Conservation (phyloP, 2,329 filamentous ascomycete species). For the Aspergillus sp. region DNA sequence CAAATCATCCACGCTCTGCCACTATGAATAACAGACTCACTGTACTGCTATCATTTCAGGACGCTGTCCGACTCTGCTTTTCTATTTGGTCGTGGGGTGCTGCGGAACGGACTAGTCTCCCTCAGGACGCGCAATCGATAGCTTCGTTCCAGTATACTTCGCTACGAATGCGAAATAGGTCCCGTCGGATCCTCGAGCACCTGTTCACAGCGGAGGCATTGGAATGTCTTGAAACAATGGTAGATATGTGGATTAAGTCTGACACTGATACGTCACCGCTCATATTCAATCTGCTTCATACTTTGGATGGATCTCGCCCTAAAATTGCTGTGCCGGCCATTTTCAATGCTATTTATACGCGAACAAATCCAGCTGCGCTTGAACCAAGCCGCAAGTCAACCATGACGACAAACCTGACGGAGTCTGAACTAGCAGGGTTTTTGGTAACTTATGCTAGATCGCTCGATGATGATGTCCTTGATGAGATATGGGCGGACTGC, state of each 20-base stretch:
- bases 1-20: constrained; percentile 71
- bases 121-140: constrained; percentile 65
- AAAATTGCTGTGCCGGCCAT: constrained; percentile 90
- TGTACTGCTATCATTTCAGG: constrained; percentile 93
- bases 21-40: constrained; percentile 94
- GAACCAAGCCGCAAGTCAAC: constrained; percentile 82
- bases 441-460: constrained; percentile 86
- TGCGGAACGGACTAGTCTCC: constrained; percentile 42
- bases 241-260: constrained; percentile 73
- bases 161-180: constrained; percentile 83
- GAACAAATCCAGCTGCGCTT: constrained; percentile 79
- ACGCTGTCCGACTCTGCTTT: constrained; percentile 89
- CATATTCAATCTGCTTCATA: constrained; percentile 83
- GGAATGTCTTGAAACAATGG: constrained; percentile 88
- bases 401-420: constrained; percentile 78
- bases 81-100: constrained; percentile 92
- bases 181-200: constrained; percentile 84
- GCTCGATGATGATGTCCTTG: constrained; percentile 93
- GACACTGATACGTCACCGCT: constrained; percentile 56
- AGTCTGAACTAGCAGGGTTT: constrained; percentile 83
- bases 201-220: constrained; percentile 88
- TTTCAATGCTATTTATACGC: constrained; percentile 94
- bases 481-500: constrained; percentile 97
- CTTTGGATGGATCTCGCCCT: constrained; percentile 85
- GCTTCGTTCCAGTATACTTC: constrained; percentile 92